phyloP scores from a whole-genome alignment of 2,329 filamentous ascomycete genomes.

The Aspergillus tubingensis region DNA sequence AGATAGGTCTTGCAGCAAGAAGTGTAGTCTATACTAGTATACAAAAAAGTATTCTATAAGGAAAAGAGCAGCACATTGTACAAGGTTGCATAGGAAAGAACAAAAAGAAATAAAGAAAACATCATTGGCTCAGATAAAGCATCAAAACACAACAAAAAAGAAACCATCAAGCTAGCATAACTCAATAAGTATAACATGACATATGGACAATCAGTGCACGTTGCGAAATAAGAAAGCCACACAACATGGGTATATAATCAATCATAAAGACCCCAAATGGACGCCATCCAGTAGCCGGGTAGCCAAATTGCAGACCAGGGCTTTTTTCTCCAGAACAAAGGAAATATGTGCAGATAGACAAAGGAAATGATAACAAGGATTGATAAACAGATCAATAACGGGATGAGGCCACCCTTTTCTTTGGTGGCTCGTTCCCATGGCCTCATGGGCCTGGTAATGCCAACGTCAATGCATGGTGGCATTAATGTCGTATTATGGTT shows the following conservation, averaged over 20 bases:
- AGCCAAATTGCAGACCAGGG: not conserved
- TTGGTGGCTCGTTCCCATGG: not conserved
- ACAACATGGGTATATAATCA: not conserved
- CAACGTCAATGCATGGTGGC: not conserved
- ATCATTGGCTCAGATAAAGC: not conserved
- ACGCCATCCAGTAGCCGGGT: not conserved
- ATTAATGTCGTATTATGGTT: not conserved
- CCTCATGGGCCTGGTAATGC: not conserved
- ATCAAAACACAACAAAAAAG: not conserved
- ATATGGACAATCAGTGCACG: not conserved
- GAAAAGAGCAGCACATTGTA: not conserved
- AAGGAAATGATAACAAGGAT: not conserved
- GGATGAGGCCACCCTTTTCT: not conserved
- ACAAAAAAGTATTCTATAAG: not conserved
- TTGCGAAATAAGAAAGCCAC: not conserved
- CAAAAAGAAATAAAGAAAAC: not conserved
- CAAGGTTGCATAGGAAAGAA: not conserved
- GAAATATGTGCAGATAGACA: constrained; percentile 3
- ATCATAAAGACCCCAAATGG: not conserved
- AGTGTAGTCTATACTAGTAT: not conserved
- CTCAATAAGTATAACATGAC: constrained; percentile 1
- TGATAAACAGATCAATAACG: not conserved
- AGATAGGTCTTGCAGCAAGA: not conserved
- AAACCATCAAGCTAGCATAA: not conserved
- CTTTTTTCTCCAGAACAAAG: not conserved